A percentile compares a stretch with the other conserved stretches of the same genome.
Conservation (phyloP, 2,329 filamentous ascomycete species). For the Tricladium varicosporioides region DNA sequence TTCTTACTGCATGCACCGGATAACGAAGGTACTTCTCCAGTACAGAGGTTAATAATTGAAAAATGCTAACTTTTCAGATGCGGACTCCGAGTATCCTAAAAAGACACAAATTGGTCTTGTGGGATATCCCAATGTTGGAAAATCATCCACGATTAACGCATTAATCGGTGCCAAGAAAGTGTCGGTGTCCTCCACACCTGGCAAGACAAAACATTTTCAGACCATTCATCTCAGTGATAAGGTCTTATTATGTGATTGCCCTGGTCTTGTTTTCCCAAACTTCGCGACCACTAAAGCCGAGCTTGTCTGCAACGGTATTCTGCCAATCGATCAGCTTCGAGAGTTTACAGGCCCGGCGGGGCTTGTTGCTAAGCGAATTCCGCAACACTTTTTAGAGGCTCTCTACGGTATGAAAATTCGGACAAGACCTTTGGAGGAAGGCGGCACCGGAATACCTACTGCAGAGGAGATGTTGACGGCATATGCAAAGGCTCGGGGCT, state of each 20-base stretch:
- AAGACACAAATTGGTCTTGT: slow-evolving; percentile 92
- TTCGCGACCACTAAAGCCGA: slow-evolving; percentile 97
- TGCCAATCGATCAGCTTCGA: slow-evolving; percentile 94
- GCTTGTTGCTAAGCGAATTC: slow-evolving; percentile 81
- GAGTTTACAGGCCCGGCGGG: slow-evolving; percentile 87
- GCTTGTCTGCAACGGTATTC: slow-evolving; percentile 88
- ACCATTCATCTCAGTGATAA: slow-evolving; percentile 90
- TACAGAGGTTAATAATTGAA: neutral
- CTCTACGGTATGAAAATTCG: slow-evolving; percentile 90
- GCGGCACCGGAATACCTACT: slow-evolving; percentile 83
- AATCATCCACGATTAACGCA: slow-evolving; percentile 98
- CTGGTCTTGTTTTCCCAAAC: slow-evolving; percentile 97
- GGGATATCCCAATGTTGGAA: slow-evolving; percentile 97
- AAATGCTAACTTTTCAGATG: slow-evolving; percentile 34
- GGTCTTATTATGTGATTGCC: slow-evolving; percentile 94
- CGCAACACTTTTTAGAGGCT: slow-evolving; percentile 84
- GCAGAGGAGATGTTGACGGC: slow-evolving; percentile 81
- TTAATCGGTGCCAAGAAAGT: slow-evolving; percentile 99
- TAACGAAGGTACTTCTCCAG: slow-evolving; percentile 46
- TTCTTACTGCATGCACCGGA: slow-evolving; percentile 75
- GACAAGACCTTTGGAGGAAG: slow-evolving; percentile 81
- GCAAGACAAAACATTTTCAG: slow-evolving; percentile 99
- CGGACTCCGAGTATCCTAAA: slow-evolving; percentile 45
- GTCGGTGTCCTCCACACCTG: slow-evolving; percentile 93
- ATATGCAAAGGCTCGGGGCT: slow-evolving; percentile 87